Conservation (phyloP, 768 basidiomycete species). For the Rhodotorula sphaerocarpa region DNA sequence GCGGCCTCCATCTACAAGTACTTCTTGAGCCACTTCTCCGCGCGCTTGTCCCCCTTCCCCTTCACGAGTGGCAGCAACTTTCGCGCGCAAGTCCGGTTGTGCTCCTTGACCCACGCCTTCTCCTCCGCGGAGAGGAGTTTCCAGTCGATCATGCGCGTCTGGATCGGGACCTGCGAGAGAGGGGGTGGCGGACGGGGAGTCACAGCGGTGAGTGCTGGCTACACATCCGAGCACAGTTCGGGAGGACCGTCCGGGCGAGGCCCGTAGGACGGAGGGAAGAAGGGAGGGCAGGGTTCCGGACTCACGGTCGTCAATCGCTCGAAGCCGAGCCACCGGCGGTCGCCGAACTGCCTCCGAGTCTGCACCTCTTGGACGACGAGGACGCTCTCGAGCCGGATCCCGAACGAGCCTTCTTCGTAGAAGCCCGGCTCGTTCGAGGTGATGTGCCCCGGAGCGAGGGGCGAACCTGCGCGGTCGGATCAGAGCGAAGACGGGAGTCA, state of each 20-base stretch:
- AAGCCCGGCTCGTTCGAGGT: slow-evolving; percentile 70
- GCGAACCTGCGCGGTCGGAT: slow-evolving; percentile 31
- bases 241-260: too few relatives aligned
- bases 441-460: slow-evolving; percentile 75
- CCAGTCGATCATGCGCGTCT: slow-evolving; percentile 78
- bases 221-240: too few relatives aligned
- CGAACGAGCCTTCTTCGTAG: slow-evolving; percentile 68
- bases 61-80: slow-evolving; percentile 57
- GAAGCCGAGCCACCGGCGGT: slow-evolving; percentile 75
- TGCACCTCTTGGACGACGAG: slow-evolving; percentile 62
- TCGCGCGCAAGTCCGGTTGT: slow-evolving; percentile 66
- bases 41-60: slow-evolving; percentile 67
- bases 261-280: background rate
- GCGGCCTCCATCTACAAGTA: slow-evolving; percentile 7
- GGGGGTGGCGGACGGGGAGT: background rate
- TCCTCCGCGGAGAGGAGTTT: slow-evolving; percentile 76
- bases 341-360: slow-evolving; percentile 55
- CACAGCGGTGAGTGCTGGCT: background rate
- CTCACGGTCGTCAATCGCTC: slow-evolving; percentile 63
- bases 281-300: background rate
- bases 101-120: slow-evolving; percentile 76
- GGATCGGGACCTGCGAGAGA: slow-evolving; percentile 71
- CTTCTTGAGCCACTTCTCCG: slow-evolving; percentile 61
- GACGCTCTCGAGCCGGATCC: slow-evolving; percentile 86
- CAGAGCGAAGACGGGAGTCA: too few relatives aligned